phyloP scores from a whole-genome alignment of 2,329 filamentous ascomycete genomes.

The Apiospora saccharicola region DNA sequence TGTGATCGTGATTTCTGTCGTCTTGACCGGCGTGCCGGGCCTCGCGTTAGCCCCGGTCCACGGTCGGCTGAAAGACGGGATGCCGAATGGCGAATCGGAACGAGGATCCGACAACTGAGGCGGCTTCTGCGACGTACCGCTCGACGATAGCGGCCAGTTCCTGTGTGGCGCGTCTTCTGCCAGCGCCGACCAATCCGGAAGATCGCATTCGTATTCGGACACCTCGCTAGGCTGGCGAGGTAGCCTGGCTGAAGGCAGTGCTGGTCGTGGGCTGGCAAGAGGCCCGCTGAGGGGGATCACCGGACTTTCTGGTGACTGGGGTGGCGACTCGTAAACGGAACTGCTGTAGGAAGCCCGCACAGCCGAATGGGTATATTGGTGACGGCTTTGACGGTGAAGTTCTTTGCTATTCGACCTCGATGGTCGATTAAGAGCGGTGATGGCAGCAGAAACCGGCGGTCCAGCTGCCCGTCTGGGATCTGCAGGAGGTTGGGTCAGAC shows the following conservation, averaged over 20 bases:
- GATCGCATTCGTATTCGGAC: slow-evolving; percentile 10
- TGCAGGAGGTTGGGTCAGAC: not conserved
- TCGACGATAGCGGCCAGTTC: not conserved
- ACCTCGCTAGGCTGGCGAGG: not conserved
- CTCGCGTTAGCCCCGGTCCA: slow-evolving; percentile 26
- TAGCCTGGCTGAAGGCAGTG: not conserved
- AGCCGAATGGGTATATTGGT: slow-evolving; percentile 21
- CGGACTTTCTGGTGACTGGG: slow-evolving; percentile 25
- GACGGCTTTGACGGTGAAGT: slow-evolving; percentile 25
- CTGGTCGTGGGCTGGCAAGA: slow-evolving; percentile 15
- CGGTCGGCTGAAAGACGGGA: slow-evolving; percentile 29
- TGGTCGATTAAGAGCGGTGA: slow-evolving; percentile 24
- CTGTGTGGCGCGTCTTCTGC: not conserved
- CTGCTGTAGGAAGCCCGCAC: slow-evolving; percentile 11
- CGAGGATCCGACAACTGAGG: slow-evolving; percentile 1
- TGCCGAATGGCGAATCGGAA: slow-evolving; percentile 24
- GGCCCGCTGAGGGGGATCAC: slow-evolving; percentile 25
- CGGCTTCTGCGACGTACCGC: not conserved
- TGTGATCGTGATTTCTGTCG: slow-evolving; percentile 23
- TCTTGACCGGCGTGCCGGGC: slow-evolving; percentile 28
- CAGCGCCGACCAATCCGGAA: slow-evolving; percentile 21
- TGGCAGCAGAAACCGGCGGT: not conserved
- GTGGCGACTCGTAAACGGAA: slow-evolving; percentile 18
- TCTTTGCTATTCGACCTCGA: slow-evolving; percentile 24
- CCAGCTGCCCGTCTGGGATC: not conserved